phyloP scores from a whole-genome alignment of 2,329 filamentous ascomycete species.

The Fusarium scirpi region DNA sequence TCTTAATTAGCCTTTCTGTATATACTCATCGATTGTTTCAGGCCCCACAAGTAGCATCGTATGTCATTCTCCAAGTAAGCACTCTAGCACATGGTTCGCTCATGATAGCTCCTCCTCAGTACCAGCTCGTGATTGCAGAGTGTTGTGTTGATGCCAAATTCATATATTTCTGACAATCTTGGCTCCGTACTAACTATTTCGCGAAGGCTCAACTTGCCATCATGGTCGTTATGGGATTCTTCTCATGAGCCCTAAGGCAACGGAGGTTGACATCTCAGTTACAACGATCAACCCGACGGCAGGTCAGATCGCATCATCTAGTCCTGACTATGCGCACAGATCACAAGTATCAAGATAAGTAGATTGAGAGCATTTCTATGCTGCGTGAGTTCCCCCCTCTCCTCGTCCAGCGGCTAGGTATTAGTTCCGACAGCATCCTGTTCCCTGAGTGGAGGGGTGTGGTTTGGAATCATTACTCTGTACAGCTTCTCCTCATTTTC shows the following conservation, averaged over 20 bases:
- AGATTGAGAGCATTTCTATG: background rate
- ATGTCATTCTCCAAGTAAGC: background rate
- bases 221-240: background rate
- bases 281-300: background rate
- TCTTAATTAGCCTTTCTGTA: background rate
- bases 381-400: background rate
- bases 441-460: background rate
- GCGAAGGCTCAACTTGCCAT: background rate
- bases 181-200: background rate
- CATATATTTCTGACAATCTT: background rate
- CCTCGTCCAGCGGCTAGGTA: background rate
- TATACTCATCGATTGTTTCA: background rate
- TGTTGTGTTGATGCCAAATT: background rate
- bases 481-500: background rate
- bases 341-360: background rate
- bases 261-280: background rate
- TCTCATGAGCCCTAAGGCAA: background rate
- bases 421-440: background rate
- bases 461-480: background rate
- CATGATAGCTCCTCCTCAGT: background rate
- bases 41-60: background rate
- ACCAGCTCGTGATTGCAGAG: background rate
- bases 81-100: background rate
- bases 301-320: background rate
- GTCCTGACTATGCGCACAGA: background rate